Percentiles rank a stretch among this genome's conserved stretches.
Evolutionary conservation across 495 filamentous ascomycete species (phyloP).

Genomic region (Tetracladium setigerum): DNA sequence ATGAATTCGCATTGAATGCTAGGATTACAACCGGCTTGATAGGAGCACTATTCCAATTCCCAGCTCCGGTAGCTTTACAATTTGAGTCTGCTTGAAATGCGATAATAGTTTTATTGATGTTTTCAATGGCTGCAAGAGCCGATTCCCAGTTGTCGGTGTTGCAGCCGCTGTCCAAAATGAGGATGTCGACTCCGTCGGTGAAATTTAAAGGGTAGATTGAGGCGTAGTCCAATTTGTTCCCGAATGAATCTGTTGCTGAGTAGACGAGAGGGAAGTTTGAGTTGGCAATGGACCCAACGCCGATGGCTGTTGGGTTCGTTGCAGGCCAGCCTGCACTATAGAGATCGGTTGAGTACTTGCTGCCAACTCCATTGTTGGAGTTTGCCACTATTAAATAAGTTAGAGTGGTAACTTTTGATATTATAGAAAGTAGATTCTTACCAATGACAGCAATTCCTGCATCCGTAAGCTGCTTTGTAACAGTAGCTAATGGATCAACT

Average conservation of each 20-base stretch:
- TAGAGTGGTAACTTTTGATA: too few species aligned
- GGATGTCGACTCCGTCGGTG: slow-evolving; percentile 11
- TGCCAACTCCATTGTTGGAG: slow-evolving; percentile 18
- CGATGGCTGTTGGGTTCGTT: slow-evolving; percentile 5
- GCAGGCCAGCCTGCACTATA: slow-evolving; percentile 10
- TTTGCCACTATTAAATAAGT: slow-evolving; percentile 6
- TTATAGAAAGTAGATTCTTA: too few species aligned
- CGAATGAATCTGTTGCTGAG: slow-evolving; percentile 16
- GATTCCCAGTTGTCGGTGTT: slow-evolving; percentile 12
- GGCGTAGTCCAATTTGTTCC: slow-evolving; percentile 16
- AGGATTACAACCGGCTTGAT: not conserved
- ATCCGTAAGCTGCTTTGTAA: slow-evolving; percentile 12
- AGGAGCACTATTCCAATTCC: not conserved
- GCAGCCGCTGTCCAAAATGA: slow-evolving; percentile 13
- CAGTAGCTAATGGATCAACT: slow-evolving; percentile 17
- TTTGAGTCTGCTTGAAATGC: slow-evolving; percentile 12
- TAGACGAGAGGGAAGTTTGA: slow-evolving; percentile 14
- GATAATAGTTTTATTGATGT: slow-evolving; percentile 20
- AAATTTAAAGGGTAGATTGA: slow-evolving; percentile 18
- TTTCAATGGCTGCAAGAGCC: slow-evolving; percentile 7
- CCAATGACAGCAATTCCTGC: slow-evolving; percentile 21
- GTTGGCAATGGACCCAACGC: slow-evolving; percentile 15
- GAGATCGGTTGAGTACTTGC: slow-evolving; percentile 14
- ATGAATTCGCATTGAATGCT: not conserved
- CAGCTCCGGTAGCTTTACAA: not conserved